Evolutionary conservation across 2,329 filamentous ascomycete species (phyloP).

Genomic region (Talaromyces sp.): DNA sequence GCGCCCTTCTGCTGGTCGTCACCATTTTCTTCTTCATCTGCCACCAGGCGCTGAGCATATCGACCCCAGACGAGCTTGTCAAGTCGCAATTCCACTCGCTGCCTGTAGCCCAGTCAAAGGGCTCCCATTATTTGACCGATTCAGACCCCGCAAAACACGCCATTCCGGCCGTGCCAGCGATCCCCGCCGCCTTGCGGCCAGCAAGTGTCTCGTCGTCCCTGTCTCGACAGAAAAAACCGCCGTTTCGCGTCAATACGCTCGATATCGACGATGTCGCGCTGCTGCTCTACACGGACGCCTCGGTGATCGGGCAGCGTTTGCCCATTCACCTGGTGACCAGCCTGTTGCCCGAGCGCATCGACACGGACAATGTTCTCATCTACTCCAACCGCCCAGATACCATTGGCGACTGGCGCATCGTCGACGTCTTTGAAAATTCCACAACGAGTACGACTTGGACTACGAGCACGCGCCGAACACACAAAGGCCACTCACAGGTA

Average conservation of each 20-base stretch:
- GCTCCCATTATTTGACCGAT: background rate
- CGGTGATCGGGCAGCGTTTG: constrained; percentile 20
- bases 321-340: constrained; percentile 22
- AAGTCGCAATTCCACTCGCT: background rate
- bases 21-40: background rate
- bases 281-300: constrained; percentile 22
- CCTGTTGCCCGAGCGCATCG: constrained; percentile 18
- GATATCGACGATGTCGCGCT: constrained; percentile 7
- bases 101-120: background rate
- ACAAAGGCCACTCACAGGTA: constrained; percentile 5
- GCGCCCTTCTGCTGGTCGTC: background rate
- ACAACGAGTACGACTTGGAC: constrained; percentile 7
- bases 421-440: constrained; percentile 20
- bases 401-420: constrained; percentile 17
- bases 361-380: constrained; percentile 16
- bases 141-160: background rate
- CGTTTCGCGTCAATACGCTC: background rate
- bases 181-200: background rate
- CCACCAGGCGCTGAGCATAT: background rate
- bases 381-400: constrained; percentile 21
- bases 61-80: background rate
- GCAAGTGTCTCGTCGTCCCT: background rate
- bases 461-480: constrained; percentile 13
- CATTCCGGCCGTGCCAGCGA: background rate
- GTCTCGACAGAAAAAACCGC: background rate